A percentile compares a stretch with the other conserved stretches of the same genome.
phyloP scores from a whole-genome alignment of 140 eudicot species.

The Oenanthe javanica region DNA sequence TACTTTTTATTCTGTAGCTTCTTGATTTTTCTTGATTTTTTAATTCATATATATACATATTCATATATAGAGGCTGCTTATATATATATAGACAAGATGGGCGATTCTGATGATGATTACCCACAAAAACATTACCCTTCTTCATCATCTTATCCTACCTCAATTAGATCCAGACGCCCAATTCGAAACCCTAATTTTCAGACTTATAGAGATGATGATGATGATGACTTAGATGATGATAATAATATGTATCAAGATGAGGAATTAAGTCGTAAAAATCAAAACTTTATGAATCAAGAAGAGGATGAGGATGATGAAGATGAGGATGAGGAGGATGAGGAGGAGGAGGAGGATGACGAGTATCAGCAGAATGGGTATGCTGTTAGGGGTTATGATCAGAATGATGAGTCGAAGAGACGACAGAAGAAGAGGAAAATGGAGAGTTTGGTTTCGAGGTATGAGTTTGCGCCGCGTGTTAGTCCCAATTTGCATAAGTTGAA shows the following conservation, averaged over 20 bases:
- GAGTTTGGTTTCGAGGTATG: slow-evolving; percentile 37
- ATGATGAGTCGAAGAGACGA: slow-evolving; percentile 49
- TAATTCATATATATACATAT: too few species aligned
- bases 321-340: slow-evolving; percentile 31
- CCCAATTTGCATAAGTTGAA: slow-evolving; percentile 9
- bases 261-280: slow-evolving; percentile 21
- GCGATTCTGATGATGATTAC: slow-evolving; percentile 2
- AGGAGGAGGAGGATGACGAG: slow-evolving; percentile 32
- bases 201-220: slow-evolving; percentile 26
- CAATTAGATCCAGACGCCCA: slow-evolving; percentile 8
- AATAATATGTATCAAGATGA: slow-evolving; percentile 13
- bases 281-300: slow-evolving; percentile 10
- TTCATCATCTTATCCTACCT: slow-evolving; percentile 3
- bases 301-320: slow-evolving; percentile 9
- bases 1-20: neutral
- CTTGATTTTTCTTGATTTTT: neutral
- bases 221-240: slow-evolving; percentile 27
- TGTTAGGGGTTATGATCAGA: slow-evolving; percentile 24
- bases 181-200: slow-evolving; percentile 4
- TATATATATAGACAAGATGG: neutral
- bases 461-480: slow-evolving; percentile 33
- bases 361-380: slow-evolving; percentile 33
- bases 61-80: neutral
- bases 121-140: slow-evolving; percentile 2
- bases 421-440: slow-evolving; percentile 59